Conservation (phyloP, 805 yeast species). For the Saccharomycopsis selenospora region DNA sequence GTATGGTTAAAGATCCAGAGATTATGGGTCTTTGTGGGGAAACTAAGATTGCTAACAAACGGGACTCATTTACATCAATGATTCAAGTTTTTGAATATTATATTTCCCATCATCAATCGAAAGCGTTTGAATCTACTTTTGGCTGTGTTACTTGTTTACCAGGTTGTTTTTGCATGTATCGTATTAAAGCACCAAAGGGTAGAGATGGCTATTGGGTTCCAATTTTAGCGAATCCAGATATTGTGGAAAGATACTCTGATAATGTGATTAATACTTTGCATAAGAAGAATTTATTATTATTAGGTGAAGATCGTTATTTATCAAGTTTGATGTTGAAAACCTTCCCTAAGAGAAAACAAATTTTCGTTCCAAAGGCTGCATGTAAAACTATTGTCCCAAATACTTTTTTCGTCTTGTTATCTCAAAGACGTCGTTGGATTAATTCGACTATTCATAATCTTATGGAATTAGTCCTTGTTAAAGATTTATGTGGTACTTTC, state of each 20-base stretch:
- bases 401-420: constrained; percentile 65
- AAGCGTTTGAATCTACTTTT: constrained; percentile 91
- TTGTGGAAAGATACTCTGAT: constrained; percentile 85
- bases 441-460: constrained; percentile 90
- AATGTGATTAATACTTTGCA: constrained; percentile 80
- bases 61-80: constrained; percentile 81
- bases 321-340: constrained; percentile 81
- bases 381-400: constrained; percentile 91
- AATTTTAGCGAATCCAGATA: constrained; percentile 84
- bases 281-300: constrained; percentile 70
- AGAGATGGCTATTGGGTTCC: constrained; percentile 84
- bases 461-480: constrained; percentile 77
- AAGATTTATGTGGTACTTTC: constrained; percentile 88
- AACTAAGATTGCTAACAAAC: constrained; percentile 81
- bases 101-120: constrained; percentile 89
- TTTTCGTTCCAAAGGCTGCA: constrained; percentile 84
- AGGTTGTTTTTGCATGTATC: constrained; percentile 89
- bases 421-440: constrained; percentile 96
- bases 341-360: constrained; percentile 81
- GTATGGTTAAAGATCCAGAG: constrained; percentile 77
- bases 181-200: constrained; percentile 86
- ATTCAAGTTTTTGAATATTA: constrained; percentile 92
- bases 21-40: constrained; percentile 95
- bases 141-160: constrained; percentile 95
- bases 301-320: constrained; percentile 87